A percentile compares a stretch with the other conserved stretches of the same genome.
Evolutionary conservation across 306 rosid genomes (phyloP).

Genomic region (Arachis hypogaea): DNA sequence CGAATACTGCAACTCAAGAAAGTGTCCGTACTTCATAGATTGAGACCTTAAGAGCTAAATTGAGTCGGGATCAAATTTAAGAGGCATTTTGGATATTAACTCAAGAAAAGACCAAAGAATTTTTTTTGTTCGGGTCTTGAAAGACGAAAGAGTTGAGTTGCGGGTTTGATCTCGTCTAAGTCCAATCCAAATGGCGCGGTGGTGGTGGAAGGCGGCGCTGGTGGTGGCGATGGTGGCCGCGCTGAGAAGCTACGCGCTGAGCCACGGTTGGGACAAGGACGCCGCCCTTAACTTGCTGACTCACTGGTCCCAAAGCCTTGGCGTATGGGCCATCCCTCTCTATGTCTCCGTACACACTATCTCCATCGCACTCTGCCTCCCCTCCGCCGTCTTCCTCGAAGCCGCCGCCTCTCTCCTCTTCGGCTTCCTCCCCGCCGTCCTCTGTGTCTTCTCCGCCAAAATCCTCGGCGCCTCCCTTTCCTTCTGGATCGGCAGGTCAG

Average conservation of each 20-base stretch:
- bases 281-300: conserved; percentile 41
- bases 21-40: too few species aligned
- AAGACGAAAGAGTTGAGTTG: too few species aligned
- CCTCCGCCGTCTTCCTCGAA: conserved; percentile 82
- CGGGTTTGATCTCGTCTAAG: too few species aligned
- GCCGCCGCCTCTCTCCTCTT: conserved; percentile 82
- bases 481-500: conserved; percentile 82
- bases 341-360: conserved; percentile 73
- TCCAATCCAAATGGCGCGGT: conserved; percentile 34
- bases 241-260: conserved; percentile 35
- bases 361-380: conserved; percentile 78
- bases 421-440: conserved; percentile 74
- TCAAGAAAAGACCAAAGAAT: too few species aligned
- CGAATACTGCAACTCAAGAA: too few species aligned
- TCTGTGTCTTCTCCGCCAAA: conserved; percentile 89
- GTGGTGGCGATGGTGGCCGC: conserved; percentile 39
- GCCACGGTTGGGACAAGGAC: conserved; percentile 63
- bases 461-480: conserved; percentile 89
- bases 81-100: too few species aligned
- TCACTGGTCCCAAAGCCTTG: conserved; percentile 64
- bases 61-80: too few species aligned
- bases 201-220: conserved; percentile 62
- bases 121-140: too few species aligned
- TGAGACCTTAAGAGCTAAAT: too few species aligned
- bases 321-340: conserved; percentile 87